Base-by-base conservation (phyloP, 106 monocot genomes). In the Dendrobium huoshanense region DNA sequence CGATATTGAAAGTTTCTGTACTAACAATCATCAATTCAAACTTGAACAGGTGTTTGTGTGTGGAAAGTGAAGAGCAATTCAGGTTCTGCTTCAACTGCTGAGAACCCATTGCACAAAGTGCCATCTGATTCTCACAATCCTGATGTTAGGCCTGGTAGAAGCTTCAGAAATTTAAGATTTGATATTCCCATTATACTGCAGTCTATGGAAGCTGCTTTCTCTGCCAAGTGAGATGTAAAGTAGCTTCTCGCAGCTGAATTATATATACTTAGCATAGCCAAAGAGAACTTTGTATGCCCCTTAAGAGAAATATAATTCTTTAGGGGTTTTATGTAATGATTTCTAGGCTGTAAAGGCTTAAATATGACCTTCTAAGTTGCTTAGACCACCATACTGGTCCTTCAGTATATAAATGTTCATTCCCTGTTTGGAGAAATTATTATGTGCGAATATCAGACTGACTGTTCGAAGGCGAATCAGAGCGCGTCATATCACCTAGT, bases 161-260 rank as follows among this genome's bases (percentile, higher is more conserved):
- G 93, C 84, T 99, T 95, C 87, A 89, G 98, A 83, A 93, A 85
- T 72, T 99, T 99, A 90, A 86, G 75, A 56, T 94, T 99, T 68
- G 88, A 95, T 79, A 77, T 80, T 9, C 80, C 77, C 1, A 84
- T 70, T 79, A 99, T 99, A 77, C 19, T 99, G 22, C 86, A 92
- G 65, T 44, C 87, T 10, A 77, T 92, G 83, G 91, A 92, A 59
- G 78, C 88, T 64, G 86, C 81, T 25, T 92, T 95, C 58, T 47
- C 76, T 41, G 74, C 74, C 11, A 74, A 41, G 33, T 73, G 72
- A 73, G 25, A 73, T 73, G 40, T 18, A 73, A 8, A 8, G 1
- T 27, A 67, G 67, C 24, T 25, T 67, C 67, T 67, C 27, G 0
- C 2, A 33, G 0, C 33, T 33, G 70, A 15, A 70, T 70, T 37